phyloP scores from a whole-genome alignment of 352 stramenopile species.

The Globisporangium abappressorium region DNA sequence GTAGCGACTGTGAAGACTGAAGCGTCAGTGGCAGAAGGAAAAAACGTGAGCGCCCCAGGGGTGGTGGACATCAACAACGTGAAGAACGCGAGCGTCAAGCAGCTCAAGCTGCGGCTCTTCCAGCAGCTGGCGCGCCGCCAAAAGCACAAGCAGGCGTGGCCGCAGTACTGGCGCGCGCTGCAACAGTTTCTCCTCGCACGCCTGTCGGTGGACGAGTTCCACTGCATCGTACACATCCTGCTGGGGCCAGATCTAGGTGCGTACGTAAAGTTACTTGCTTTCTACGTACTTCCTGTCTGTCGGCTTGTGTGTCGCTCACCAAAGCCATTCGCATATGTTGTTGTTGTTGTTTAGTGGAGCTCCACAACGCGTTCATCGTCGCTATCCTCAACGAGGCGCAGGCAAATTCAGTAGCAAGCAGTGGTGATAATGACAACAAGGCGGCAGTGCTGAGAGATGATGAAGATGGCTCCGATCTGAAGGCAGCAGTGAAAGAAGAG shows the following conservation, averaged over 20 bases:
- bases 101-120: slow-evolving; percentile 68
- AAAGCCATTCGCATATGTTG: neutral
- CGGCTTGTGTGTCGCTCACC: no score
- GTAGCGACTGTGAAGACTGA: neutral
- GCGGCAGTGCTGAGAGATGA: neutral
- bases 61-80: neutral
- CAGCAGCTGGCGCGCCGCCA: slow-evolving; percentile 46
- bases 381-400: slow-evolving; percentile 43
- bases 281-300: neutral
- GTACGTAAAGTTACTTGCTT: neutral
- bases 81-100: slow-evolving; percentile 15
- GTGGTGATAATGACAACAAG: neutral
- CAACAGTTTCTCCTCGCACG: slow-evolving; percentile 54
- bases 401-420: neutral
- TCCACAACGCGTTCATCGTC: slow-evolving; percentile 64
- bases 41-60: neutral
- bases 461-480: neutral
- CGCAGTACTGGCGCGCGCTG: slow-evolving; percentile 56
- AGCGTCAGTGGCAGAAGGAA: neutral
- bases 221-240: slow-evolving; percentile 38
- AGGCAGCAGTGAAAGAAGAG: neutral
- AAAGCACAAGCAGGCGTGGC: slow-evolving; percentile 42
- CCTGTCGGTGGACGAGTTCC: slow-evolving; percentile 56
- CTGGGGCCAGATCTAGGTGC: slow-evolving; percentile 49
- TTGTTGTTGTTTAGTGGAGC: slow-evolving; percentile 22